phyloP scores from a whole-genome alignment of 371 early-diverging fungal species.

The Dinochytrium kinnereticum region DNA sequence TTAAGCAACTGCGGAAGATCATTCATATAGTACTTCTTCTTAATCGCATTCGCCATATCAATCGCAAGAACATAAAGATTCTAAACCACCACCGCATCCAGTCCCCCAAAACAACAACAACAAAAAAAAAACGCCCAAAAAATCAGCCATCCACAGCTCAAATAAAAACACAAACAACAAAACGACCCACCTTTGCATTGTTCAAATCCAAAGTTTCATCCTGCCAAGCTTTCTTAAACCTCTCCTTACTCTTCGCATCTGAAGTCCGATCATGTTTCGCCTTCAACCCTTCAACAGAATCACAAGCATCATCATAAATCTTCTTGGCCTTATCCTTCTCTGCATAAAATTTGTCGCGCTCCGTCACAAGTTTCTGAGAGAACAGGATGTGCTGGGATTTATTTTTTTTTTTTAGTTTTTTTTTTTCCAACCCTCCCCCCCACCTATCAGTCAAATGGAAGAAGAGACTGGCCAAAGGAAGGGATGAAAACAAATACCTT shows the following conservation, averaged over 20 bases:
- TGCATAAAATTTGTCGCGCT: conserved; percentile 66
- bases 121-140: too few relatives aligned
- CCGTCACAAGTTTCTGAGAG: conserved; percentile 65
- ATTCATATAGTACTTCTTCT: conserved; percentile 46
- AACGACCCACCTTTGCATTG: conserved; percentile 70
- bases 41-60: conserved; percentile 52
- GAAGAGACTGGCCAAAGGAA: conserved; percentile 11
- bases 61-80: conserved; percentile 59
- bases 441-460: too few relatives aligned
- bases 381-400: conserved; percentile 70
- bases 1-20: conserved; percentile 53
- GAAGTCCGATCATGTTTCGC: conserved; percentile 56
- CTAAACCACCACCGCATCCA: too few relatives aligned
- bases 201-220: conserved; percentile 76
- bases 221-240: conserved; percentile 61
- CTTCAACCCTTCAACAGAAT: conserved; percentile 65
- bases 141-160: too few relatives aligned
- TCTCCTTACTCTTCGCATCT: conserved; percentile 63
- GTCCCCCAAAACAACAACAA: too few relatives aligned
- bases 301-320: conserved; percentile 73
- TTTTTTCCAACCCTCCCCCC: too few relatives aligned
- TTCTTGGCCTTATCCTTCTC: conserved; percentile 76
- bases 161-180: background rate
- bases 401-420: too few relatives aligned
- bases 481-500: conserved; percentile 57